Evolutionary conservation across 2,329 filamentous ascomycete species (phyloP).

Genomic region (Immersiporthe knoxdaviesiana): DNA sequence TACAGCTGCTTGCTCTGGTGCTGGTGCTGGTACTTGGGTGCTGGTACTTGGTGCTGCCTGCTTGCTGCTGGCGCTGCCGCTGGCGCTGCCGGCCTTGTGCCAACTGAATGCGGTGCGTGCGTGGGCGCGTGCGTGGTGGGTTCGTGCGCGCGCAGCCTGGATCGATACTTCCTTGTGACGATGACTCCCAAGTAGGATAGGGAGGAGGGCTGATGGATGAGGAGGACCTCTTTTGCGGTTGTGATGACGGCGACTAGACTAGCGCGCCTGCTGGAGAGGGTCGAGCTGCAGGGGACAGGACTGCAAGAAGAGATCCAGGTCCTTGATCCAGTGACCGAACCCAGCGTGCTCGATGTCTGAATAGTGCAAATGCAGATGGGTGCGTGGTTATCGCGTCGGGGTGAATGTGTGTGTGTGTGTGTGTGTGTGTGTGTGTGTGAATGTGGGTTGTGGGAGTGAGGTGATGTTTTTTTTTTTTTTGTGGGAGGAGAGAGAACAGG

Average conservation of each 20-base stretch:
- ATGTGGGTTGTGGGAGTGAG: background rate
- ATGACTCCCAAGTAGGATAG: background rate
- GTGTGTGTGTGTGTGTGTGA: background rate
- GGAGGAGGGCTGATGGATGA: background rate
- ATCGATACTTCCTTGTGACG: constrained; percentile 1
- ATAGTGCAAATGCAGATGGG: background rate
- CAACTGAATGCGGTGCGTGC: constrained; percentile 2
- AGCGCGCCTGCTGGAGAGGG: constrained; percentile 18
- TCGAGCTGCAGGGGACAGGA: constrained; percentile 10
- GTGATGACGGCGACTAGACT: constrained; percentile 18
- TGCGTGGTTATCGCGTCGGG: background rate
- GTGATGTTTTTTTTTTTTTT: background rate
- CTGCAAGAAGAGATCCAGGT: constrained; percentile 7
- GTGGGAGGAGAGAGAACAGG: background rate
- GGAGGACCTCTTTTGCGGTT: background rate
- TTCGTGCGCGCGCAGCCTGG: constrained; percentile 10
- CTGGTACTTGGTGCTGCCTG: too few species aligned
- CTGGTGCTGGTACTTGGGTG: background rate
- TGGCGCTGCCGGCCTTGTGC: background rate
- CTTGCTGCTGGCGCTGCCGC: too few species aligned
- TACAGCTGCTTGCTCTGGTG: background rate
- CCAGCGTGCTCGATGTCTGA: background rate
- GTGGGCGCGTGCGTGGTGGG: constrained; percentile 1
- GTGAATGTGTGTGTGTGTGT: background rate
- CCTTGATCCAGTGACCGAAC: constrained; percentile 6